Base-by-base conservation (phyloP, 768 basidiomycete genomes). In the Termitomyces sp. region DNA sequence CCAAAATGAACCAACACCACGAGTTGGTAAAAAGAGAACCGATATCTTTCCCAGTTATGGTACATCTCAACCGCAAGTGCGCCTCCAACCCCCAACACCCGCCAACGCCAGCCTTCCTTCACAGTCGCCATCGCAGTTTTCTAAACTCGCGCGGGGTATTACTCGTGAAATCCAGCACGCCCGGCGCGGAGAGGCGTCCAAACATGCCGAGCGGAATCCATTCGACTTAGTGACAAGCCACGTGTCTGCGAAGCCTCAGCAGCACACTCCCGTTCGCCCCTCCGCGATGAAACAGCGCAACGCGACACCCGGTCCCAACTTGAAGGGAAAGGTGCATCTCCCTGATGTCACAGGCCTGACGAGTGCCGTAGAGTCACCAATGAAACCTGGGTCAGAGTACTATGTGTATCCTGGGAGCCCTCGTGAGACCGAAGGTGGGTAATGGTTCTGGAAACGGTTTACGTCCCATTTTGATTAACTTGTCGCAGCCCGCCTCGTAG, bases 341-440 rank as follows among this genome's bases (percentile, higher is more conserved):
- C 91, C 91, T 1, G 92, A 94, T 61, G 83, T 94, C 4, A 94
- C 92, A 7, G 92, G 91, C 0, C 67, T 94, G 10, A 94, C 89
- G 0, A 85, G 77, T 41, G 91, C 88, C 0, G 84, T 92, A 13
- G 82, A 83, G 49, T 88, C 88, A 4, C 91, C 92, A 1, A 81
- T 83, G 0, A 87, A 81, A 59, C 71, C 70, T 3, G 76, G 76
- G 15, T 59, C 76, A 13, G 76, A 80, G 29, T 85, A 86, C 57
- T 73, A 78, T 58, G 63, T 70, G 0, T 80, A 85, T 56, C 72
- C 70, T 23, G 73, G 71, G 5, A 70, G 73, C 59, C 77, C 72
- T 55, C 76, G 79, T 31, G 86, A 89, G n/a, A 75, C 73, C 20
- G 85, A 89, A 77, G 85, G 89, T 89, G 7, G 9, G 51, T n/a